Evolutionary conservation across 192 early-diverging fungal genomes (phyloP).

Genomic region (Martensiomyces pterosporus): DNA sequence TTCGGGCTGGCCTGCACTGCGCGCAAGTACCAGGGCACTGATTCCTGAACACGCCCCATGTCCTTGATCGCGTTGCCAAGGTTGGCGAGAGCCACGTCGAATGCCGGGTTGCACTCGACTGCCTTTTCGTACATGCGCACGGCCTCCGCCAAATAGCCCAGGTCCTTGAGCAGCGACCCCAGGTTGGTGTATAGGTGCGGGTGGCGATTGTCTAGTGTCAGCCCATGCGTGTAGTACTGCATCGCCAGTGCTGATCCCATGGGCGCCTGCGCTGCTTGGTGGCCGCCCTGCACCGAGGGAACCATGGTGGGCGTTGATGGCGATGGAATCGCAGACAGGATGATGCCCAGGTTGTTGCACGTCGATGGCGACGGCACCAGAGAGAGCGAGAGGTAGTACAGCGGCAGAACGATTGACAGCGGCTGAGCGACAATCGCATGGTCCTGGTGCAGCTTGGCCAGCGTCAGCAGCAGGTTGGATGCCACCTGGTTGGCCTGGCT

Average conservation of each 20-base stretch:
- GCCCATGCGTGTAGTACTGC: conserved; percentile 83
- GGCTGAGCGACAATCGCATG: conserved; percentile 53
- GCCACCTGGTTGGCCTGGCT: conserved; percentile 47
- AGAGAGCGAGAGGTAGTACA: conserved; percentile 80
- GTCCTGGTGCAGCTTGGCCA: conserved; percentile 90
- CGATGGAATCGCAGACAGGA: conserved; percentile 65
- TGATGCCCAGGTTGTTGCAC: conserved; percentile 87
- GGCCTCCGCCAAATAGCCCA: conserved; percentile 78
- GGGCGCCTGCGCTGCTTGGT: conserved; percentile 51
- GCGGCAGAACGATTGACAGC: conserved; percentile 64
- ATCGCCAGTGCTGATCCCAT: conserved; percentile 77
- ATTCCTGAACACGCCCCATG: conserved; percentile 84
- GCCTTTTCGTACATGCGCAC: conserved; percentile 87
- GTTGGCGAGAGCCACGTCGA: conserved; percentile 90
- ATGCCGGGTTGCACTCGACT: conserved; percentile 77
- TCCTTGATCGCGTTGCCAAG: conserved; percentile 93
- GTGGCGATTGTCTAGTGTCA: conserved; percentile 74
- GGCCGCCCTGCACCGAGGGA: conserved; percentile 47
- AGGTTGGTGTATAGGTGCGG: conserved; percentile 94
- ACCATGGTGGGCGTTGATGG: conserved; percentile 50
- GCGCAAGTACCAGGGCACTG: conserved; percentile 77
- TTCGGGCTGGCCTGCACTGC: conserved; percentile 81
- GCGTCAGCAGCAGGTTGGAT: conserved; percentile 64
- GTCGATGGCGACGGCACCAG: conserved; percentile 82
- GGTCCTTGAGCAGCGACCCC: conserved; percentile 86